Percentiles rank a stretch among this genome's conserved stretches.
Conservation (phyloP, 2,329 filamentous ascomycete genomes). For the Aspergillus ibericus region DNA sequence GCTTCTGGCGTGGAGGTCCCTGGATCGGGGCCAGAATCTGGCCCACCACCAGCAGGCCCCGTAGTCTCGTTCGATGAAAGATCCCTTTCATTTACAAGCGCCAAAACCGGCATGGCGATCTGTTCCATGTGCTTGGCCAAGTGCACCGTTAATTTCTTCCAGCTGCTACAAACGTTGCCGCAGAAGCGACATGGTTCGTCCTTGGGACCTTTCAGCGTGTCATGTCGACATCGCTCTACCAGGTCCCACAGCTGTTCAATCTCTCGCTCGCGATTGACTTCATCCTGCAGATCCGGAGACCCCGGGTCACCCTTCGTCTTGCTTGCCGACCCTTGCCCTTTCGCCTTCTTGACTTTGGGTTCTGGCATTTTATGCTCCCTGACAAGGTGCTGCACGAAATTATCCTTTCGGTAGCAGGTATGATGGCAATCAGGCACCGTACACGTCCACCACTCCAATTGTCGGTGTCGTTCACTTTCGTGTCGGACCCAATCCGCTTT, state of each 20-base stretch:
- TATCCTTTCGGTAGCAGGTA: slow-evolving; percentile 82
- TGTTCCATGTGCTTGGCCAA: slow-evolving; percentile 93
- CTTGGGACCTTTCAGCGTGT: slow-evolving; percentile 64
- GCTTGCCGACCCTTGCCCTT: slow-evolving; percentile 54
- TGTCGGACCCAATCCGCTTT: slow-evolving; percentile 96
- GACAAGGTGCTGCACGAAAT: slow-evolving; percentile 89
- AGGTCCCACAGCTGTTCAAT: slow-evolving; percentile 71
- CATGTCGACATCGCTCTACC: slow-evolving; percentile 73
- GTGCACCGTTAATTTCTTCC: slow-evolving; percentile 95
- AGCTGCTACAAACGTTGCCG: slow-evolving; percentile 73
- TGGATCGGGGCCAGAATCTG: slow-evolving; percentile 7
- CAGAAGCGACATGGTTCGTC: slow-evolving; percentile 88
- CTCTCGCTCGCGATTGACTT: slow-evolving; percentile 34
- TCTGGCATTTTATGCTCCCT: slow-evolving; percentile 86
- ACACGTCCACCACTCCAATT: slow-evolving; percentile 89
- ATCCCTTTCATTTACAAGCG: slow-evolving; percentile 46
- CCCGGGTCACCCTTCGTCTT: slow-evolving; percentile 50
- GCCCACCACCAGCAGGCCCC: slow-evolving; percentile 11
- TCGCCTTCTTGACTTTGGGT: slow-evolving; percentile 72
- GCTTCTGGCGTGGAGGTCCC: slow-evolving; percentile 8
- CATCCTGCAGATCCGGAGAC: slow-evolving; percentile 26
- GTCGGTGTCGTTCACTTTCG: slow-evolving; percentile 86
- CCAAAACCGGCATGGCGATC: slow-evolving; percentile 77
- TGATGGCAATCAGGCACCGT: slow-evolving; percentile 78
- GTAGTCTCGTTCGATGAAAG: slow-evolving; percentile 25